phyloP scores from a whole-genome alignment of 2,329 filamentous ascomycete genomes.

The Fusarium sp. region DNA sequence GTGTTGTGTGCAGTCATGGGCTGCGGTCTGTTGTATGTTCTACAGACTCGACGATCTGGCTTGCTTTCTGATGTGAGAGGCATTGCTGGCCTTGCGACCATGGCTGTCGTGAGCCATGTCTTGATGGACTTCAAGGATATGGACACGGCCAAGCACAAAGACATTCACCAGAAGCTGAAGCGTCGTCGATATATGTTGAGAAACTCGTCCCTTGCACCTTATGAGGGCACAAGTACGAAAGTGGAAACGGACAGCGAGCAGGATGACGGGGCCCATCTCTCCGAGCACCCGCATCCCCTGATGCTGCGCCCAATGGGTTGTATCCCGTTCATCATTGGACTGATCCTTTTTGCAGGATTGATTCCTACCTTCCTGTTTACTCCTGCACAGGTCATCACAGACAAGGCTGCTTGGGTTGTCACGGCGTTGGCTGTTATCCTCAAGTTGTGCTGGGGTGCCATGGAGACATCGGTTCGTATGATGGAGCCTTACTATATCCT shows the following conservation, averaged over 20 bases:
- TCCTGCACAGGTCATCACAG: constrained; percentile 63
- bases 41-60: constrained; percentile 72
- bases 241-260: constrained; percentile 56
- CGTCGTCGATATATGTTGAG: constrained; percentile 74
- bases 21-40: constrained; percentile 67
- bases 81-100: constrained; percentile 78
- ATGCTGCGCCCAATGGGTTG: constrained; percentile 72
- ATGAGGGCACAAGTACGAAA: constrained; percentile 60
- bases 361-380: constrained; percentile 74
- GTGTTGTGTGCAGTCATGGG: constrained; percentile 68
- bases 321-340: constrained; percentile 68
- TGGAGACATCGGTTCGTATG: constrained; percentile 77
- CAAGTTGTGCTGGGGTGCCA: constrained; percentile 74
- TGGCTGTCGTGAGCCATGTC: constrained; percentile 80
- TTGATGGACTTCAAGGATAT: constrained; percentile 79
- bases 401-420: constrained; percentile 72
- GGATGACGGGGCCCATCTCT: constrained; percentile 61
- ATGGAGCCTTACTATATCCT: constrained; percentile 81
- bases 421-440: constrained; percentile 74
- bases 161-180: constrained; percentile 76
- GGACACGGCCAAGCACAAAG: constrained; percentile 72
- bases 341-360: constrained; percentile 66
- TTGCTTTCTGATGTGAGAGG: constrained; percentile 76
- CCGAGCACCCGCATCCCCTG: constrained; percentile 73
- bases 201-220: constrained; percentile 77